Evolutionary conservation across 225 moss, liverwort and hornwort genomes (phyloP).

Genomic region (Anthoceros angustus): DNA sequence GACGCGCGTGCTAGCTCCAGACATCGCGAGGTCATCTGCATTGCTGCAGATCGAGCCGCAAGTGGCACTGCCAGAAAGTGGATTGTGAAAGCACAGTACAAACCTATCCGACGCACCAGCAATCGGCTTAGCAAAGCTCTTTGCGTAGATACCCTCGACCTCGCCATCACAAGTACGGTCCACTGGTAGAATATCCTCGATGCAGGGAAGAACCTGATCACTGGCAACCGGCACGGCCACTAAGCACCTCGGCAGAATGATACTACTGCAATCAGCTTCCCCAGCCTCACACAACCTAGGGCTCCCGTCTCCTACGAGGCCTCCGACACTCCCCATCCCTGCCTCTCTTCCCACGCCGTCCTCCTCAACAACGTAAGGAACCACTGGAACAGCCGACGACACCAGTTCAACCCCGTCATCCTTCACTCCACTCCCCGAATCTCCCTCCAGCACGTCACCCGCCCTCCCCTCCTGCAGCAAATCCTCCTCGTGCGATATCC

Average conservation of each 20-base stretch:
- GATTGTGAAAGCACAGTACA: neutral
- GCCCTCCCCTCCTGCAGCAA: too few species aligned
- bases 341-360: neutral
- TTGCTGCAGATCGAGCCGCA: neutral
- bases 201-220: neutral
- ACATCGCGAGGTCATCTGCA: neutral
- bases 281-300: neutral
- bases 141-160: neutral
- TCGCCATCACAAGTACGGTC: neutral
- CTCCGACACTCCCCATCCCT: neutral
- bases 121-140: neutral
- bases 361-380: neutral
- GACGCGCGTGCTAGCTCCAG: neutral
- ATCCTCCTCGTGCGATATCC: too few species aligned
- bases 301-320: neutral
- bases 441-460: too few species aligned
- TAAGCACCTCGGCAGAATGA: neutral
- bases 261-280: neutral
- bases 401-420: too few species aligned
- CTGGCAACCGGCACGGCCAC: conserved; percentile 2
- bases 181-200: neutral
- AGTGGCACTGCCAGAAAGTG: neutral
- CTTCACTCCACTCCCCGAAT: too few species aligned
- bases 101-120: neutral
- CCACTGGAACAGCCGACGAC: neutral